These are phyloP conservation scores for Warburgia ugandensis DNA, from an alignment of 164 flowering plant species.

Conservation along the genomic window DNA sequence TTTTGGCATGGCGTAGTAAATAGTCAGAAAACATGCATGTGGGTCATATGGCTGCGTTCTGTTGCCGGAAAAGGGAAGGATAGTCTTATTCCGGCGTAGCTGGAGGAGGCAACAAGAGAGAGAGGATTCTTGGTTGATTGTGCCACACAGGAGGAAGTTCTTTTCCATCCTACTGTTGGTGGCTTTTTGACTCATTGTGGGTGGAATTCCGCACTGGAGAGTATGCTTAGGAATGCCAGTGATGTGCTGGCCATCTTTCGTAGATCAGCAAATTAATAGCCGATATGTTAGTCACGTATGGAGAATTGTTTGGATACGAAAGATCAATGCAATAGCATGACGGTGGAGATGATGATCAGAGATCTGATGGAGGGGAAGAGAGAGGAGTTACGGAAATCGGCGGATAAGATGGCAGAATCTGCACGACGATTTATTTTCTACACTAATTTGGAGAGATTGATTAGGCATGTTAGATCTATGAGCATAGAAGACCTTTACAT, in stretches of 20 bases:
- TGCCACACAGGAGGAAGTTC: too few species aligned
- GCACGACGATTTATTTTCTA: background rate
- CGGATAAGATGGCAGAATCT: background rate
- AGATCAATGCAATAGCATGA: slow-evolving; percentile 8
- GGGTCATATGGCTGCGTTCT: slow-evolving; percentile 7
- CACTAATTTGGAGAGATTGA: background rate
- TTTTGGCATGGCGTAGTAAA: slow-evolving; percentile 15
- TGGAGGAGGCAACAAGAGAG: slow-evolving; percentile 20
- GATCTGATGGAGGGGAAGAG: slow-evolving; percentile 7
- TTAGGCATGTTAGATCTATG: background rate
- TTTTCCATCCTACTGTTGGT: too few species aligned
- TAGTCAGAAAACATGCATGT: slow-evolving; percentile 10
- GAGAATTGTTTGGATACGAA: too few species aligned
- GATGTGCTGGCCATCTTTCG: too few species aligned
- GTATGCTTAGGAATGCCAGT: too few species aligned
- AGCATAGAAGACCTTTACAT: background rate
- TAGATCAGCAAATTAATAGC: too few species aligned
- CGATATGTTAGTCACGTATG: too few species aligned
- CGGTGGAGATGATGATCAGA: slow-evolving; percentile 6
- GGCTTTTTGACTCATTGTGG: slow-evolving; percentile 44
- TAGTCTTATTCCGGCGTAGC: slow-evolving; percentile 13
- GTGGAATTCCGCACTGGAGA: slow-evolving; percentile 44
- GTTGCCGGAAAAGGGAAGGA: background rate
- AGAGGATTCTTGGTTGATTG: slow-evolving; percentile 25
- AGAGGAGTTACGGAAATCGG: slow-evolving; percentile 4